Conservation (phyloP, 345 rosid species). For the Eucalyptus paniculata region DNA sequence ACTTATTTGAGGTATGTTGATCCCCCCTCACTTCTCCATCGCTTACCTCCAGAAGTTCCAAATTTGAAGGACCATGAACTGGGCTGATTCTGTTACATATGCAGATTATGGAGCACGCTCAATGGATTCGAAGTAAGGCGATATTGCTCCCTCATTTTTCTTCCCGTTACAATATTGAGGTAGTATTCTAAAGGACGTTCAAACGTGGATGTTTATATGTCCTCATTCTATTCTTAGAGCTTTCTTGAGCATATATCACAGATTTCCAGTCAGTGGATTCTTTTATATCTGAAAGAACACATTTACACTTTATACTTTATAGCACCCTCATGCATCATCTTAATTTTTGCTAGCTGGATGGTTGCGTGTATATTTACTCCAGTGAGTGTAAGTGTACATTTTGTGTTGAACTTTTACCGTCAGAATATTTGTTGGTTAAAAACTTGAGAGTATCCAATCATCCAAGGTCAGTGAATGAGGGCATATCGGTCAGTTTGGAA, state of each 20-base stretch:
- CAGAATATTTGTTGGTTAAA: not conserved
- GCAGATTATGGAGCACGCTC: constrained; percentile 74
- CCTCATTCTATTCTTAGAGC: not conserved
- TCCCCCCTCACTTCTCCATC: not conserved
- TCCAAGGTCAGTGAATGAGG: not conserved
- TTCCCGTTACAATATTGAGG: constrained; percentile 82
- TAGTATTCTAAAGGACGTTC: constrained; percentile 7
- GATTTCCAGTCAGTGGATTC: not conserved
- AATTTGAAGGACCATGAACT: not conserved
- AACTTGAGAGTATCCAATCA: not conserved
- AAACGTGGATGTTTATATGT: not conserved
- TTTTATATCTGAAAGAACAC: not conserved
- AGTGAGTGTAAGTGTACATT: not conserved
- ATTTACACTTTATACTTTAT: not conserved
- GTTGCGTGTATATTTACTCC: not conserved
- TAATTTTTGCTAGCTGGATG: not conserved
- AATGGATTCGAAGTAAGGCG: constrained; percentile 81
- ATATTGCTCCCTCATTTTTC: constrained; percentile 78
- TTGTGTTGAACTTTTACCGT: not conserved
- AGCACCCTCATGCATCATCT: not conserved
- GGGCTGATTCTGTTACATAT: not conserved
- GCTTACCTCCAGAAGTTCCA: not conserved
- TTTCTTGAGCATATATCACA: not conserved
- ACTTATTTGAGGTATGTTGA: constrained; percentile 53
- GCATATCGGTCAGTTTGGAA: not conserved